Percentiles rank a stretch among this genome's conserved stretches.
phyloP scores from a whole-genome alignment of 2,329 filamentous ascomycete genomes.

The Trichoderma semiorbis region DNA sequence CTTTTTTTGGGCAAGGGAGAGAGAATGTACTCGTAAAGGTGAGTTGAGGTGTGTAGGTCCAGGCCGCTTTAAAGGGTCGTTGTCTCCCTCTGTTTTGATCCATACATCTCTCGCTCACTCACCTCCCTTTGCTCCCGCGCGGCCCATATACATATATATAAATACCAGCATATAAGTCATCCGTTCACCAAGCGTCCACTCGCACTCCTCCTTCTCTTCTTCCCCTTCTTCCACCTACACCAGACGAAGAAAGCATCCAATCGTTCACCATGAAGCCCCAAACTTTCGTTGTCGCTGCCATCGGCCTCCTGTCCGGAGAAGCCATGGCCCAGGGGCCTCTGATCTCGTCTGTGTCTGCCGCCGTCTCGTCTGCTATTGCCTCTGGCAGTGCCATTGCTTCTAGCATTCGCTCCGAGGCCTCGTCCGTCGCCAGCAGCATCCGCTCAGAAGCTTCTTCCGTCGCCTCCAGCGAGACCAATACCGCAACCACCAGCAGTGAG shows the following conservation, averaged over 20 bases:
- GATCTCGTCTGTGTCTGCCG: background rate
- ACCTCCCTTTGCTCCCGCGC: background rate
- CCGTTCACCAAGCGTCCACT: background rate
- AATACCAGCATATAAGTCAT: background rate
- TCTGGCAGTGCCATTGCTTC: background rate
- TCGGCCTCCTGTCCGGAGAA: constrained; percentile 17
- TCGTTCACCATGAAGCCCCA: constrained; percentile 16
- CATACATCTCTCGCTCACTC: background rate
- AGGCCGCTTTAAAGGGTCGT: constrained; percentile 3
- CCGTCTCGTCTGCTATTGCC: background rate
- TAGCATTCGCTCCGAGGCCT: background rate
- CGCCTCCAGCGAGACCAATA: background rate
- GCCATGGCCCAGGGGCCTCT: constrained; percentile 1
- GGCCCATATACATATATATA: background rate
- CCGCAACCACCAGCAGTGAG: background rate
- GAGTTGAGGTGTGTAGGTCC: background rate
- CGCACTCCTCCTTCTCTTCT: background rate
- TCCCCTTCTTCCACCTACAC: background rate
- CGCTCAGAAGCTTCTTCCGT: background rate
- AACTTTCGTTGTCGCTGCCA: constrained; percentile 9
- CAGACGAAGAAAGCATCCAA: background rate
- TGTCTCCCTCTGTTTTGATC: constrained; percentile 6
- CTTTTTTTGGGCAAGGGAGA: constrained; percentile 7
- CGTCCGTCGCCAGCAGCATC: constrained; percentile 9
- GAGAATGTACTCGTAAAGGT: background rate